Evolutionary conservation across 129 eudicot species (phyloP), one percentile per base, ranked within the genome.

Genomic region (Mikania micrantha): DNA sequence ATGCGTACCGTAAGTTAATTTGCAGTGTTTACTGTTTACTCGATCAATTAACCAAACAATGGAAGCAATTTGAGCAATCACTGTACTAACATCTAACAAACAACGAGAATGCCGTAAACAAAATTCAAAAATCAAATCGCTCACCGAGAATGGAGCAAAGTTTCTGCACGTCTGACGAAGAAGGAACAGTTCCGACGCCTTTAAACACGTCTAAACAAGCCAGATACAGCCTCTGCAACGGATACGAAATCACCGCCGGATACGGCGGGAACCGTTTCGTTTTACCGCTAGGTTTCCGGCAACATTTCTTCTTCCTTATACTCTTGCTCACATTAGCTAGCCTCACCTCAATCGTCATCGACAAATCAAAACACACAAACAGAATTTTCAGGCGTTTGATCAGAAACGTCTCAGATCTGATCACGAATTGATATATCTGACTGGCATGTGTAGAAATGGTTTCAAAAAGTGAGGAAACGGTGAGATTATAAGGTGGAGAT

Each of bases 131-230:
- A 19, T 8, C 16, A 40, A 27, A 60, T 35, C 7, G 27, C 78
- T 81, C 40, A 88, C 96, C 92, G 38, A 88, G 83, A 66, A 85
- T 88, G 21, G 29, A 68, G 69, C 87, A 69, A 49, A 88, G 76
- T 12, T 63, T 74, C 16, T 83, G 80, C 13, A 88, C 96, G 49
- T 85, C 74, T 16, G 38, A 20, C 34, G 83, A 59, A 19, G 79
- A 77, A 48, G 91, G 96, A 73, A 88, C 92, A 13, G 82, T 68
- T 2, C 92, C 92, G 47, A 69, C 77, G 47, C 90, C 91, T 73
- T 81, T 80, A 42, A 88, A 88, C 64, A 74, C 92, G 3, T 73
- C 77, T 5, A 15, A 7, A 57, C 96, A 88, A 0, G 80, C 68
- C 42, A 67, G 29, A 38, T 78, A 88, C 54, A 88, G 75, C 67